A percentile compares a stretch with the other conserved stretches of the same genome.
Conservation (phyloP, 441 rosid species). For the Flueggea neowawraea region DNA sequence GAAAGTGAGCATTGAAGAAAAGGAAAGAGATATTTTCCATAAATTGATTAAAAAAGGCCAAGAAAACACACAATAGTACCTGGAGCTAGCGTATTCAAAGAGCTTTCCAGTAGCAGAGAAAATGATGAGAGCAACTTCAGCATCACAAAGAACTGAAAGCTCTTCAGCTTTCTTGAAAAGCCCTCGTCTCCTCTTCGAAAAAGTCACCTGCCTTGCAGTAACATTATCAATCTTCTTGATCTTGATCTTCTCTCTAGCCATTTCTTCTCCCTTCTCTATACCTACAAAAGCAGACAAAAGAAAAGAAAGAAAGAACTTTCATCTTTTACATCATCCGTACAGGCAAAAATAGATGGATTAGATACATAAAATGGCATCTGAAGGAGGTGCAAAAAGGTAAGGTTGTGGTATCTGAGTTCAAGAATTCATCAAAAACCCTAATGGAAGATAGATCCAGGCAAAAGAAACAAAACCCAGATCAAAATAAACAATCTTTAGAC, state of each 20-base stretch:
- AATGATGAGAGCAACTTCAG: constrained; percentile 63
- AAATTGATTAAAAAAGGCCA: too few species aligned
- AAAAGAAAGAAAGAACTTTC: not conserved
- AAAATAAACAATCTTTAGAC: constrained; percentile 32
- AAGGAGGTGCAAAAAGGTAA: not conserved
- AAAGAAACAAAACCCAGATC: constrained; percentile 11
- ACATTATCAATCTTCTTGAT: constrained; percentile 80
- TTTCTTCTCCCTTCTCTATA: constrained; percentile 5
- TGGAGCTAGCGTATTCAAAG: constrained; percentile 51
- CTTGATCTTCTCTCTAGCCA: constrained; percentile 96
- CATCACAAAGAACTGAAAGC: constrained; percentile 70
- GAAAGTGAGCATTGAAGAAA: too few species aligned
- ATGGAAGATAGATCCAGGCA: not conserved
- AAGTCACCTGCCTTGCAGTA: constrained; percentile 85
- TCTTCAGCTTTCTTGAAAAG: constrained; percentile 84
- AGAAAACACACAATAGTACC: constrained; percentile 12
- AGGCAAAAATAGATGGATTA: not conserved
- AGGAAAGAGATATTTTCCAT: too few species aligned
- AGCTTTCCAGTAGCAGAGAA: constrained; percentile 70
- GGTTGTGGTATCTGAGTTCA: not conserved
- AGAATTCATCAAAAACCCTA: constrained; percentile 27
- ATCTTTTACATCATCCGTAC: not conserved
- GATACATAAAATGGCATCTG: constrained; percentile 1
- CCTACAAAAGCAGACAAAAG: too few species aligned
- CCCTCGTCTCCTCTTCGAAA: constrained; percentile 80